A percentile compares a stretch with the other conserved stretches of the same genome.
Conservation (phyloP, 192 early-diverging fungal genomes). For the Coemansia sp. region DNA sequence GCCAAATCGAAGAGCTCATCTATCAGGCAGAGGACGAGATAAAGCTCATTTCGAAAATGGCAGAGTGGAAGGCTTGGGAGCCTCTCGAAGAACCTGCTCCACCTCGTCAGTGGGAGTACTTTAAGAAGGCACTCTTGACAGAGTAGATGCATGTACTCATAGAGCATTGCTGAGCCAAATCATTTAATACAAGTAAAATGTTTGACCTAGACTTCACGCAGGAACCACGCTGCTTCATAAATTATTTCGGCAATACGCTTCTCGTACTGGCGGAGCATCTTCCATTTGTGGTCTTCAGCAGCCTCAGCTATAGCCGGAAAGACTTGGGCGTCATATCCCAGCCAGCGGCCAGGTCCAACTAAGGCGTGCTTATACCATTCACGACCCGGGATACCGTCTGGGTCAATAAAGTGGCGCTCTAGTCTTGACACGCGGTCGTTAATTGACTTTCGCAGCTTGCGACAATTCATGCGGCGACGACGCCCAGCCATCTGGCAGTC, state of each 20-base stretch:
- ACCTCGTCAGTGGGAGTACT: slow-evolving; percentile 81
- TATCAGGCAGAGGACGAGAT: slow-evolving; percentile 87
- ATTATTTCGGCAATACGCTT: slow-evolving; percentile 40
- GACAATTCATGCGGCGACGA: slow-evolving; percentile 33
- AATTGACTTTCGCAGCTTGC: slow-evolving; percentile 36
- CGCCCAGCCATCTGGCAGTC: slow-evolving; percentile 52
- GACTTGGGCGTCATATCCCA: slow-evolving; percentile 55
- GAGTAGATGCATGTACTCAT: slow-evolving; percentile 17
- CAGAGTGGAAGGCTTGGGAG: slow-evolving; percentile 91
- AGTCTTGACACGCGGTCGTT: slow-evolving; percentile 57
- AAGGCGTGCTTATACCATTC: slow-evolving; percentile 67
- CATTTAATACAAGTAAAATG: neutral
- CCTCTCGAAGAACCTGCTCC: slow-evolving; percentile 76
- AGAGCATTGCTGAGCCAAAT: no score
- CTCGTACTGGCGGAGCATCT: slow-evolving; percentile 26
- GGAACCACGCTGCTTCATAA: slow-evolving; percentile 50
- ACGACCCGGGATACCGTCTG: slow-evolving; percentile 60
- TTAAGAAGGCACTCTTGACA: slow-evolving; percentile 40
- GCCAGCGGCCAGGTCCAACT: slow-evolving; percentile 60
- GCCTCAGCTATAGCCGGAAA: slow-evolving; percentile 63
- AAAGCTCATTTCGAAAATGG: slow-evolving; percentile 78
- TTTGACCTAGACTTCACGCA: slow-evolving; percentile 36
- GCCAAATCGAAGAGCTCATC: slow-evolving; percentile 94
- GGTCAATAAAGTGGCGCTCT: slow-evolving; percentile 63
- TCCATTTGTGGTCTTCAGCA: slow-evolving; percentile 39